Percentiles rank a stretch among this genome's conserved stretches.
Conservation (phyloP, 2,329 filamentous ascomycete genomes). For the Microcyclospora pomicola region DNA sequence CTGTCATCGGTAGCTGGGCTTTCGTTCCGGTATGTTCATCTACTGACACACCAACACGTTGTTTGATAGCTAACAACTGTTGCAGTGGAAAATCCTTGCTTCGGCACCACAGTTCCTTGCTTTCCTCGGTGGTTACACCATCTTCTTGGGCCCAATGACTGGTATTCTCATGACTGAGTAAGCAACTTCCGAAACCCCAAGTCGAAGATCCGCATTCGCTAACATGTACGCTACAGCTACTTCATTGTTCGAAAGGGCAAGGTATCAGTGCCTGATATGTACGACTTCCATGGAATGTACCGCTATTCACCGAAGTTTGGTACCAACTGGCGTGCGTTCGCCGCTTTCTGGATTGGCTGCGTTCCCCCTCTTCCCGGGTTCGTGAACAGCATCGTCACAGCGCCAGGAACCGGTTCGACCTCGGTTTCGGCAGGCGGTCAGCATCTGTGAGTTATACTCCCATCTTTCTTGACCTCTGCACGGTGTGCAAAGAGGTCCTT, state of each 20-base stretch:
- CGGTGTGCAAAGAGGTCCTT: no score
- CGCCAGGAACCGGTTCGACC: conserved; percentile 23
- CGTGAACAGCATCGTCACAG: conserved; percentile 26
- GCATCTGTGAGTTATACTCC: conserved; percentile 33
- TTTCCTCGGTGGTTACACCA: conserved; percentile 48
- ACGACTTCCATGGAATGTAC: conserved; percentile 37
- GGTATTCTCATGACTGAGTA: conserved; percentile 44
- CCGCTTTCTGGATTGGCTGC: conserved; percentile 43
- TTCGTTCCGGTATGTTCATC: conserved; percentile 17
- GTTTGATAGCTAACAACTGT: neutral
- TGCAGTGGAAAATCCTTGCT: conserved; percentile 23
- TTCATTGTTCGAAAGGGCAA: conserved; percentile 39
- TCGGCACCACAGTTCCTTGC: conserved; percentile 23
- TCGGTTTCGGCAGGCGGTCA: conserved; percentile 30
- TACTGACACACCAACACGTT: neutral
- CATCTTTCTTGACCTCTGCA: no score
- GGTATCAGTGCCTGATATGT: conserved; percentile 39
- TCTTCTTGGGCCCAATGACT: conserved; percentile 51
- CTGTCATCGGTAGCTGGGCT: conserved; percentile 25
- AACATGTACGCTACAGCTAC: conserved; percentile 21
- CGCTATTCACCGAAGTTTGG: conserved; percentile 34
- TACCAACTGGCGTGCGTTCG: conserved; percentile 45
- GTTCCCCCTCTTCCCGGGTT: conserved; percentile 44
- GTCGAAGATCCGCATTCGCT: no score
- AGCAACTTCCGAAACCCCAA: neutral